Evolutionary conservation across 1,284 basidiomycete species (phyloP).

Genomic region (Ceratobasidium sp.): DNA sequence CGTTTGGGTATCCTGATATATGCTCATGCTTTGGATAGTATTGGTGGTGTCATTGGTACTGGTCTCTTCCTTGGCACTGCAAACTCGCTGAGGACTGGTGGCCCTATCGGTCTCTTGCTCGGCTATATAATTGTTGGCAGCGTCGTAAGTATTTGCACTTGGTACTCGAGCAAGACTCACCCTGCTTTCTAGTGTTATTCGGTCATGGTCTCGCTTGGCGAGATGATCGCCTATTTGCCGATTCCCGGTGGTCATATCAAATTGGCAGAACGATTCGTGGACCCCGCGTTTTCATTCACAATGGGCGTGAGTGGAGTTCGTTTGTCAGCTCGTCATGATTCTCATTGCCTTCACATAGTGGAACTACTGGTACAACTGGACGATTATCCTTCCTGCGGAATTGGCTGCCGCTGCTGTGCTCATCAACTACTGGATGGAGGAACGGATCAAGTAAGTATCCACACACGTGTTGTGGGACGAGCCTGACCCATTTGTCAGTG

Average conservation of each 20-base stretch:
- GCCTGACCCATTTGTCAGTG: constrained; percentile 54
- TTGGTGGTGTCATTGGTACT: constrained; percentile 78
- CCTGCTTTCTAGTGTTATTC: constrained; percentile 68
- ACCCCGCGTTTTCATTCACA: constrained; percentile 79
- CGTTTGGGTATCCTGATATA: neutral
- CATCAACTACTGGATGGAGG: constrained; percentile 71
- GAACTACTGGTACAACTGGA: constrained; percentile 82
- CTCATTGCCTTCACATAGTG: constrained; percentile 50
- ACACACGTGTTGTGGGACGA: constrained; percentile 35
- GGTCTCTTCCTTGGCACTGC: constrained; percentile 46
- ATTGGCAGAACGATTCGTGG: constrained; percentile 78
- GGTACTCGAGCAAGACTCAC: constrained; percentile 57
- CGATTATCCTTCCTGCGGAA: constrained; percentile 73
- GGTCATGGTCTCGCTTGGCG: constrained; percentile 63
- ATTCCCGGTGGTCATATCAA: constrained; percentile 79
- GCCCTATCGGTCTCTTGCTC: constrained; percentile 42
- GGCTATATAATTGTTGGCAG: constrained; percentile 58
- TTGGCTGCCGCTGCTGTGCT: constrained; percentile 77
- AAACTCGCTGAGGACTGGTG: constrained; percentile 37
- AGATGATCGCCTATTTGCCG: constrained; percentile 74
- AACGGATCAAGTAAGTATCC: constrained; percentile 39
- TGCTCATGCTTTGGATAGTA: constrained; percentile 24
- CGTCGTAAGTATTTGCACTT: constrained; percentile 63
- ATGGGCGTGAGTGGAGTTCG: constrained; percentile 58
- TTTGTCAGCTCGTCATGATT: neutral